Percentiles rank a stretch among this genome's conserved stretches.
Evolutionary conservation across 345 rosid species (phyloP).

Genomic region (Aegle marmelos): DNA sequence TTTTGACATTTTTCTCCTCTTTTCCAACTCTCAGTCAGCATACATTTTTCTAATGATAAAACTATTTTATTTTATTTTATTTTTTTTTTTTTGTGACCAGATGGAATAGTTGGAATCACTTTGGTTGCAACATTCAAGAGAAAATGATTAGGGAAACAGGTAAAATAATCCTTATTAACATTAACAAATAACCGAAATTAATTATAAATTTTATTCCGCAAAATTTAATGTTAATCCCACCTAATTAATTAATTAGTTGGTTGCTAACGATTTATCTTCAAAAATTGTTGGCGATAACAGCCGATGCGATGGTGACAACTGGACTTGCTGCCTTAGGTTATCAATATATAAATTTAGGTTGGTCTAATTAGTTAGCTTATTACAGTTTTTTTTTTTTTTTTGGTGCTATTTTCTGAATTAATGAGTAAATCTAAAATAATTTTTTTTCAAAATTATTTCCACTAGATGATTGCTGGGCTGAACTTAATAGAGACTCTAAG

Average conservation of each 20-base stretch:
- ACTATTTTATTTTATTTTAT: too few species aligned
- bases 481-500: conserved; percentile 38
- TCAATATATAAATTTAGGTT: conserved; percentile 36
- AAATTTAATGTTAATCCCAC: neutral
- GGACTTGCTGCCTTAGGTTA: conserved; percentile 47
- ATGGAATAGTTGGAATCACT: conserved; percentile 68
- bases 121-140: conserved; percentile 42
- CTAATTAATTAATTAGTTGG: too few species aligned
- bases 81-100: conserved; percentile 21
- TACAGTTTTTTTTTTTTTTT: neutral
- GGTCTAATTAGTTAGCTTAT: neutral
- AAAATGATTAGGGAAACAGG: conserved; percentile 48
- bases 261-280: neutral
- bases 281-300: neutral
- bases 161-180: neutral
- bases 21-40: neutral
- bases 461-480: conserved; percentile 55
- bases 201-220: neutral
- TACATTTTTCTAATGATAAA: too few species aligned
- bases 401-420: neutral
- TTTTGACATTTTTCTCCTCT: neutral
- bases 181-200: neutral
- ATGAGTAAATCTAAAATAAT: neutral
- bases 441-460: neutral
- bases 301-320: conserved; percentile 52